Percentiles rank a stretch among this genome's conserved stretches.
These are phyloP conservation scores for Achaetomiella virescens DNA, from an alignment of 495 filamentous ascomycete species.

Conservation along the genomic window DNA sequence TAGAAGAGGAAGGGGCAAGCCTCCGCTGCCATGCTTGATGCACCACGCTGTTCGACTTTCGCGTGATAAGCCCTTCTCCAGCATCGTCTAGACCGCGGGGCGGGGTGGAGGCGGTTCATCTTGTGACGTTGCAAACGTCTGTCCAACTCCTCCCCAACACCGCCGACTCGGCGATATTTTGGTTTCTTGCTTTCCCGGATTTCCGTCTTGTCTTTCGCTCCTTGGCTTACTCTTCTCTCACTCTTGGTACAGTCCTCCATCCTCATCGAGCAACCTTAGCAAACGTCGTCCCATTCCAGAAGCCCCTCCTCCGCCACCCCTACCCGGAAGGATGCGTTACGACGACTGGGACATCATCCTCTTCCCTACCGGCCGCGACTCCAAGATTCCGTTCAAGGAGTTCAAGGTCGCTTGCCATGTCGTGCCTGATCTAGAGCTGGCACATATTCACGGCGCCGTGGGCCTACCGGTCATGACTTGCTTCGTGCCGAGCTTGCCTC, in stretches of 20 bases:
- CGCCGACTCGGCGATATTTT: background rate
- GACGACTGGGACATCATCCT: constrained; percentile 77
- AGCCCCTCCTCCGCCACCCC: background rate
- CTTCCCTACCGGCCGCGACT: constrained; percentile 52
- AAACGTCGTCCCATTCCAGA: background rate
- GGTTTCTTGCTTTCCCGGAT: constrained; percentile 4
- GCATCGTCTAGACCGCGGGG: background rate
- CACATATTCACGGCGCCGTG: constrained; percentile 36
- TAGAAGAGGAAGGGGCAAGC: background rate
- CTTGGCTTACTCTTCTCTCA: background rate
- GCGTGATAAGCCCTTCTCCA: background rate
- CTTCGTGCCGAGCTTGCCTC: constrained; percentile 64
- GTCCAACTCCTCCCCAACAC: background rate
- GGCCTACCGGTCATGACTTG: constrained; percentile 65
- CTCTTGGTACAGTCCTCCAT: constrained; percentile 14
- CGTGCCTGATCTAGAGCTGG: constrained; percentile 54
- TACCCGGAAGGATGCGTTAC: constrained; percentile 60
- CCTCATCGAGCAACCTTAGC: constrained; percentile 18
- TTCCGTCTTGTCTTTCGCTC: background rate
- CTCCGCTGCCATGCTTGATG: background rate
- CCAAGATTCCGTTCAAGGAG: constrained; percentile 67
- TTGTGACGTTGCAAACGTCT: background rate
- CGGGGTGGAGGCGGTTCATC: background rate
- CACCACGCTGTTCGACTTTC: background rate
- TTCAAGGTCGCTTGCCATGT: constrained; percentile 81